Base-by-base conservation (phyloP, 116 monocot genomes). In the Posidonia oceanica region DNA sequence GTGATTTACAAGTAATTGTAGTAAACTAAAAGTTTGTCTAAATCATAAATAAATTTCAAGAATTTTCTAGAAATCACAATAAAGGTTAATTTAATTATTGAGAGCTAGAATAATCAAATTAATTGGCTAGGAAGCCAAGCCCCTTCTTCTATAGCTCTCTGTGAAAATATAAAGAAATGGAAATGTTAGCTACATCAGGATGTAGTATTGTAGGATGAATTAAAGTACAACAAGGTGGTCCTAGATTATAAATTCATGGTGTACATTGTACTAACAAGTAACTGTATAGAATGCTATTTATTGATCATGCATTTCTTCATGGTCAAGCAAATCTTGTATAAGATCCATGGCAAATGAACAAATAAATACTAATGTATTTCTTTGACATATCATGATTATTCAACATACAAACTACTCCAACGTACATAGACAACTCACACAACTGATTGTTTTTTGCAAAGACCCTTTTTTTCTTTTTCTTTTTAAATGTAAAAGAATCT, bases 61-160 rank as follows among this genome's bases (percentile, higher is more conserved):
- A 48, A 48, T 48, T 48, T 12, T 48, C 48, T 48, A 48, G 48
- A 48, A 48, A 12, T 12, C 48, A 48, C 5, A 48, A 48, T 10
- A 48, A 48, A 48, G 7, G 12, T 7, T 48, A 12, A 48, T 1
- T 48, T 48, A 10, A 48, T 7, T 12, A 29, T 0, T 29, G 29
- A 29, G n/a, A n/a, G 29, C 29, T 29, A 29, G 29, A 29, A 29
- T 29, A 29, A 29, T 29, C 29, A 29, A 29, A 29, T 29, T 29
- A 29, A 48, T 48, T 48, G 48, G 48, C 7, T 48, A 48, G 48
- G 48, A 48, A 10, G 48, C 8, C 48, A 48, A 7, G 48, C 83
- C 20, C 97, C 89, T 77, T 98, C 92, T 79, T 89, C 86, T 59
- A 98, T 98, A 14, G 97, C 93, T 77, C 93, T 92, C 90, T 94